Percentiles rank a stretch among this genome's conserved stretches.
These are phyloP conservation scores for Neurospora sp. DNA, from an alignment of 495 filamentous ascomycete genomes.

Conservation along the genomic window DNA sequence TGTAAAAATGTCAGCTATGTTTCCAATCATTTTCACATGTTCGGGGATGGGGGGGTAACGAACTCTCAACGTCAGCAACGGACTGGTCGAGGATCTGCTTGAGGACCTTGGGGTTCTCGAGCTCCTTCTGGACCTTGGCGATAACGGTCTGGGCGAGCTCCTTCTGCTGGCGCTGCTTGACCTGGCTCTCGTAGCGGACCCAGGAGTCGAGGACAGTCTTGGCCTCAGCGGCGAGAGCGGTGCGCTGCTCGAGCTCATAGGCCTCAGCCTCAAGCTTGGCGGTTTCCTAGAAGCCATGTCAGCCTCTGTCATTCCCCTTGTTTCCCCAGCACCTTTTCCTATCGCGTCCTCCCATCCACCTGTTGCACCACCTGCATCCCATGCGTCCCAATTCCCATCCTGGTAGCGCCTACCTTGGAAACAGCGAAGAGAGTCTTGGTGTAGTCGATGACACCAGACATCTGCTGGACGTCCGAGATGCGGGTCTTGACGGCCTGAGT, in stretches of 20 bases:
- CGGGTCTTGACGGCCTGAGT: conserved; percentile 86
- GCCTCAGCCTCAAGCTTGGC: conserved; percentile 89
- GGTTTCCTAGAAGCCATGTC: conserved; percentile 63
- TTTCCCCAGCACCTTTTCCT: neutral
- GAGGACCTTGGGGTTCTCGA: conserved; percentile 90
- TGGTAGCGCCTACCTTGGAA: conserved; percentile 63
- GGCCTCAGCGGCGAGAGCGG: conserved; percentile 78
- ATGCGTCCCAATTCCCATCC: neutral
- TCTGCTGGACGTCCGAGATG: conserved; percentile 86
- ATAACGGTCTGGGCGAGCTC: conserved; percentile 91
- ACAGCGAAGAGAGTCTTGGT: conserved; percentile 96
- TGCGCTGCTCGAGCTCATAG: conserved; percentile 93
- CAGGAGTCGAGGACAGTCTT: conserved; percentile 94
- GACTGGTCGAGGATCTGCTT: conserved; percentile 95
- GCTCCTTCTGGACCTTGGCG: conserved; percentile 93
- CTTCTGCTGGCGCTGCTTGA: conserved; percentile 95
- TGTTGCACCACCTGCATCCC: neutral
- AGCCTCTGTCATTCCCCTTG: conserved; percentile 1
- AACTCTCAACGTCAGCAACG: conserved; percentile 92
- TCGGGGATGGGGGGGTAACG: conserved; percentile 26
- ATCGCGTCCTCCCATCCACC: neutral
- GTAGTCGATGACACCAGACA: conserved; percentile 85
- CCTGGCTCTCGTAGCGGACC: conserved; percentile 96
- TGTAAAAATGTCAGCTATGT: conserved; percentile 14
- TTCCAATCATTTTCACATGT: neutral